Conservation (phyloP, 768 basidiomycete genomes). For the Lentinus brumalis region DNA sequence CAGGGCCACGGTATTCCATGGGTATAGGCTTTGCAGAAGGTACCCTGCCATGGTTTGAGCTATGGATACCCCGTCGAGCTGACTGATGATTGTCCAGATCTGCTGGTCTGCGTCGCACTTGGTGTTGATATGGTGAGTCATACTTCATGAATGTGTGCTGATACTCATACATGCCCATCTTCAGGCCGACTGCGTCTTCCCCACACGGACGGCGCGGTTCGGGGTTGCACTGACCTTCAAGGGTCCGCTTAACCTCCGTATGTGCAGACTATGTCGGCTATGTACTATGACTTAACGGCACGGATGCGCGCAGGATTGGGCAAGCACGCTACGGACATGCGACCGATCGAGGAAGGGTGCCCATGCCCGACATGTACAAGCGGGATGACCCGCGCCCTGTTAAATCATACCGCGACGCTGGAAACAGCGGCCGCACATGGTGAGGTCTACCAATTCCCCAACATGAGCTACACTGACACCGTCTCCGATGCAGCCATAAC, state of each 20-base stretch:
- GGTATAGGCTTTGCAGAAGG: constrained; percentile 93
- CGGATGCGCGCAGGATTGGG: constrained; percentile 51
- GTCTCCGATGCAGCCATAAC: constrained; percentile 59
- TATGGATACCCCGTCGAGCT: not conserved
- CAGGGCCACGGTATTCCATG: constrained; percentile 91
- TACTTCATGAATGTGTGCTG: not conserved
- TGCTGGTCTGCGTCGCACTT: constrained; percentile 88
- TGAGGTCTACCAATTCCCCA: constrained; percentile 33
- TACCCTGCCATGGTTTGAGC: constrained; percentile 26
- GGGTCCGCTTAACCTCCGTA: constrained; percentile 84
- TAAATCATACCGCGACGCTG: constrained; percentile 75
- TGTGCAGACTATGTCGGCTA: constrained; percentile 17
- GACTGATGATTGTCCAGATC: constrained; percentile 47
- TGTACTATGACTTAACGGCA: not conserved
- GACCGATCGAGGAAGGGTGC: constrained; percentile 73
- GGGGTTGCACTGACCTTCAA: constrained; percentile 83
- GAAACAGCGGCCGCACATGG: constrained; percentile 90
- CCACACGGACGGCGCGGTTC: constrained; percentile 89
- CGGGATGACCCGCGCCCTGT: constrained; percentile 68
- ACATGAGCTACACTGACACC: constrained; percentile 7
- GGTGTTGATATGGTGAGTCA: constrained; percentile 83
- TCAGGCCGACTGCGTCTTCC: constrained; percentile 92
- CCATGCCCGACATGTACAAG: constrained; percentile 84
- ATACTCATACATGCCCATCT: not conserved
- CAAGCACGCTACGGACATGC: constrained; percentile 70